A percentile compares a stretch with the other conserved stretches of the same genome.
Evolutionary conservation across 129 eudicot genomes (phyloP).

Genomic region (Heracleum sosnowskyi): DNA sequence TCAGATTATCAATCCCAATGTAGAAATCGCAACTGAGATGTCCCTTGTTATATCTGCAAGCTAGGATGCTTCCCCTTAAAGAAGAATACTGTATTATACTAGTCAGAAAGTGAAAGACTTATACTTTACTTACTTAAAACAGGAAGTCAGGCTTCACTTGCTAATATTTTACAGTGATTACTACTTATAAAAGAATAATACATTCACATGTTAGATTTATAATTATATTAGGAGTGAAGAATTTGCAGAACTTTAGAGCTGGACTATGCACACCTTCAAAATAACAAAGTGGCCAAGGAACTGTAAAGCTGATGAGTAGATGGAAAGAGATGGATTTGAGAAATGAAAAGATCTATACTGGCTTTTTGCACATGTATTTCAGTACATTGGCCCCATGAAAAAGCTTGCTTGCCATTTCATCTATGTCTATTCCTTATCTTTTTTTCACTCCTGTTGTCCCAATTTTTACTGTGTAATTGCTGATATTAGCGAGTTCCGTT

Average conservation of each 20-base stretch:
- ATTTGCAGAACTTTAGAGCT: conserved; percentile 54
- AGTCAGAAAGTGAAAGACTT: conserved; percentile 5
- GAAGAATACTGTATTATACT: conserved; percentile 12
- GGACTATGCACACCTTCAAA: conserved; percentile 33
- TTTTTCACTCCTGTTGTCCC: not conserved
- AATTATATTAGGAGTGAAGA: conserved; percentile 26
- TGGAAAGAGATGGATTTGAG: conserved; percentile 27
- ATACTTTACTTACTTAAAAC: conserved; percentile 8
- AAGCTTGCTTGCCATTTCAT: conserved; percentile 61
- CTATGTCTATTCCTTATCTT: conserved; percentile 35
- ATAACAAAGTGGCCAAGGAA: conserved; percentile 18
- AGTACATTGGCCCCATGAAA: conserved; percentile 39
- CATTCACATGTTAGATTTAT: conserved; percentile 25
- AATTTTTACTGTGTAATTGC: not conserved
- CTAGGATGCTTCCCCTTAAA: conserved; percentile 17
- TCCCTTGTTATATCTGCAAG: conserved; percentile 21
- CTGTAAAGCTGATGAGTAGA: conserved; percentile 37
- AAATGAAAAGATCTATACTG: conserved; percentile 12
- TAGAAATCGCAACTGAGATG: conserved; percentile 15
- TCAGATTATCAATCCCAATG: conserved; percentile 23
- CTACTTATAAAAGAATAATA: conserved; percentile 2
- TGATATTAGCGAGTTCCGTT: not conserved
- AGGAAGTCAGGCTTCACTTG: conserved; percentile 27
- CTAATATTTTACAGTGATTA: not conserved
- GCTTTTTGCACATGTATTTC: conserved; percentile 62